A percentile compares a stretch with the other conserved stretches of the same genome.
Evolutionary conservation across 106 monocot species (phyloP).

Genomic region (Acorus gramineus): DNA sequence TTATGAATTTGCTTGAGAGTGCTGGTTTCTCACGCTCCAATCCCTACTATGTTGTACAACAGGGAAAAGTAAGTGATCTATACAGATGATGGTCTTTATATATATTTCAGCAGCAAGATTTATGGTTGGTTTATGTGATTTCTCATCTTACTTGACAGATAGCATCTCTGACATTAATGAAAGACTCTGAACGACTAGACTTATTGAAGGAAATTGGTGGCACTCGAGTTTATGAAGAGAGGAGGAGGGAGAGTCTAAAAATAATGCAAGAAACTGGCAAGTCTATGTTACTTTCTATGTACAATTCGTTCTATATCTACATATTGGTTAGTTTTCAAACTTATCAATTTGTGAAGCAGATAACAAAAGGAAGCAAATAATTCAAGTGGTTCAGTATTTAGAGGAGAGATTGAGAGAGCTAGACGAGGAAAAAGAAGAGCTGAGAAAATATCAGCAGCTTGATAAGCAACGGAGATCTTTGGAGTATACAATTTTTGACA

Average conservation of each 20-base stretch:
- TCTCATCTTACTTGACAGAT: conserved; percentile 36
- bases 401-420: conserved; percentile 90
- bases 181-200: conserved; percentile 91
- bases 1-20: conserved; percentile 98
- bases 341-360: conserved; percentile 11
- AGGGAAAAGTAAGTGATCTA: conserved; percentile 68
- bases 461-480: conserved; percentile 88
- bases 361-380: conserved; percentile 95
- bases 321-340: background rate
- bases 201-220: conserved; percentile 97
- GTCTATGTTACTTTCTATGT: conserved; percentile 5
- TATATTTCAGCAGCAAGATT: background rate
- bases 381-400: conserved; percentile 95
- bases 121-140: background rate
- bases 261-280: conserved; percentile 99
- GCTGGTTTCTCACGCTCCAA: conserved; percentile 99
- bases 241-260: conserved; percentile 91
- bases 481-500: conserved; percentile 90
- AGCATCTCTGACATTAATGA: conserved; percentile 91
- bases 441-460: conserved; percentile 88
- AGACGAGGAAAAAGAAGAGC: conserved; percentile 99
- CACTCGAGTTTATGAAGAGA: conserved; percentile 93
- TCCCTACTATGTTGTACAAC: conserved; percentile 99
- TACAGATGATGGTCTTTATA: background rate
- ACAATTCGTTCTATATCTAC: background rate